phyloP scores from a whole-genome alignment of 345 rosid species.

The Rhizophora apiculata region DNA sequence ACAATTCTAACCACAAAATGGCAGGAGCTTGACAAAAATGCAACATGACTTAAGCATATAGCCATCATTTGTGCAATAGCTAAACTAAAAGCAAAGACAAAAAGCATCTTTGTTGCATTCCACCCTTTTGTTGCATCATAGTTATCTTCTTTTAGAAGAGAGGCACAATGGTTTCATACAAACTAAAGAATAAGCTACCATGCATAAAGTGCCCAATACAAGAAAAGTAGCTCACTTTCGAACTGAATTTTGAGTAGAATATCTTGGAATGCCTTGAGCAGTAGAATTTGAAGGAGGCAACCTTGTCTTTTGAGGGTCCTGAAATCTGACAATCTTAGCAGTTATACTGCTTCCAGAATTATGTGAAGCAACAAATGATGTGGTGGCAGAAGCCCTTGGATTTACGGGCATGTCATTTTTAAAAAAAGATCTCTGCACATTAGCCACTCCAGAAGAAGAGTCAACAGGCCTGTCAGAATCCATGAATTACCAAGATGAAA shows the following conservation, averaged over 20 bases:
- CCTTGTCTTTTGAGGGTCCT: conserved; percentile 53
- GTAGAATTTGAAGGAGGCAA: conserved; percentile 39
- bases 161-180: not conserved
- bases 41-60: not conserved
- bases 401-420: conserved; percentile 37
- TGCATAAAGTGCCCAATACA: not conserved
- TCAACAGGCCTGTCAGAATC: conserved; percentile 42
- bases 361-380: conserved; percentile 56
- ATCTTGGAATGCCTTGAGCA: conserved; percentile 32
- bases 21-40: not conserved
- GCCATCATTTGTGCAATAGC: not conserved
- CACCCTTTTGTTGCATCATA: not conserved
- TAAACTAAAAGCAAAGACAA: not conserved
- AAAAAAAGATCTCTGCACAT: conserved; percentile 34
- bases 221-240: conserved; percentile 28
- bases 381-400: conserved; percentile 36
- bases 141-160: not conserved
- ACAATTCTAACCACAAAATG: not conserved
- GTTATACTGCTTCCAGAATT: conserved; percentile 49
- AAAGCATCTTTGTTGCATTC: not conserved
- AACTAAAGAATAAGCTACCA: not conserved
- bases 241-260: conserved; percentile 25
- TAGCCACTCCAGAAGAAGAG: conserved; percentile 42
- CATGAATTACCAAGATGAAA: not conserved
- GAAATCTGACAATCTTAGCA: conserved; percentile 53